Evolutionary conservation across 176 grass and related monocot species (phyloP).

Genomic region (Triticum aestivum): IWGSC_CS_RefSeq_v2.1 NC_057810.1:119546239-119546738

Average conservation of each 20-base stretch:
- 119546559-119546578: neutral
- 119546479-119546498: neutral
- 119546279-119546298: too few species aligned
- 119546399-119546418: too few species aligned
- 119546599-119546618: neutral
- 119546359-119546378: too few species aligned
- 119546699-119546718: neutral
- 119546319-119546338: too few species aligned
- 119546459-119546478: too few species aligned
- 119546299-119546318: too few species aligned
- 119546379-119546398: too few species aligned
- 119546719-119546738: constrained; percentile 19
- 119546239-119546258: too few species aligned
- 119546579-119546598: neutral
- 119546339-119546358: too few species aligned
- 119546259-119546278: too few species aligned
- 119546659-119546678: neutral
- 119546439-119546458: too few species aligned
- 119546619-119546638: neutral
- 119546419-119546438: too few species aligned
- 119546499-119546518: neutral
- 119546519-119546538: neutral
- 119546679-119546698: constrained; percentile 28
- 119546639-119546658: neutral
- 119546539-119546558: neutral